phyloP scores from a whole-genome alignment of 768 basidiomycete species.

The Termitomyces titanicus region DNA sequence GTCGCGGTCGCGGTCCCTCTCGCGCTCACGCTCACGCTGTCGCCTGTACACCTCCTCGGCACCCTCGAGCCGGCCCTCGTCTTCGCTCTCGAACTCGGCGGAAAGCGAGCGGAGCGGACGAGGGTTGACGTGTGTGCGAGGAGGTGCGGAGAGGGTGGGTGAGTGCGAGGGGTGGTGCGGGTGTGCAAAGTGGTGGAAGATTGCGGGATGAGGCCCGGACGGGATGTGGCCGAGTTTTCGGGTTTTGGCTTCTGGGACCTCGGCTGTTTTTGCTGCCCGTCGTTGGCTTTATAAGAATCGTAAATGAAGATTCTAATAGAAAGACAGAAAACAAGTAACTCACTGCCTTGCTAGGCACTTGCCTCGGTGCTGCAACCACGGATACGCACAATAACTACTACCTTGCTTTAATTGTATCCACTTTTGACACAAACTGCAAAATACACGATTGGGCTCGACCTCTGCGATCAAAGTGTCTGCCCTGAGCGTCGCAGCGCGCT shows the following conservation, averaged over 20 bases:
- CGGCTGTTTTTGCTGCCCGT: constrained; percentile 51
- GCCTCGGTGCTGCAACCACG: not conserved
- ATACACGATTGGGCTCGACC: constrained; percentile 73
- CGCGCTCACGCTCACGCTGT: not conserved
- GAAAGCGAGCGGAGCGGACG: not conserved
- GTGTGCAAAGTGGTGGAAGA: too few relatives aligned
- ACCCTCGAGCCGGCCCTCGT: too few relatives aligned
- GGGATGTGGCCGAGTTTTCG: constrained; percentile 13
- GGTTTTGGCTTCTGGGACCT: constrained; percentile 43
- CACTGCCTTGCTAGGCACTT: constrained; percentile 55
- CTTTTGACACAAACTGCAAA: constrained; percentile 72
- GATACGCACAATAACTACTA: constrained; percentile 71
- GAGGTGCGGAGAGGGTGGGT: not conserved
- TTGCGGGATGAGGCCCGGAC: too few relatives aligned
- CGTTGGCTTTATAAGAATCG: constrained; percentile 50
- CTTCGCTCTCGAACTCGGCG: not conserved
- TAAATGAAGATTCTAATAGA: too few relatives aligned
- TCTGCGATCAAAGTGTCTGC: constrained; percentile 61
- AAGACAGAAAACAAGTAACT: constrained; percentile 28
- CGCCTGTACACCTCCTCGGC: not conserved
- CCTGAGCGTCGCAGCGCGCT: constrained; percentile 67
- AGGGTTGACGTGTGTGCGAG: not conserved
- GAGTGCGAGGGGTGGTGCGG: too few relatives aligned
- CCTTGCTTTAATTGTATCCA: constrained; percentile 84
- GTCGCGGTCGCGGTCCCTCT: not conserved